Percentiles rank a stretch among this genome's conserved stretches.
These are phyloP conservation scores for Alternaria burnsii DNA, from an alignment of 2,329 filamentous ascomycete genomes.

Conservation along the genomic window DNA sequence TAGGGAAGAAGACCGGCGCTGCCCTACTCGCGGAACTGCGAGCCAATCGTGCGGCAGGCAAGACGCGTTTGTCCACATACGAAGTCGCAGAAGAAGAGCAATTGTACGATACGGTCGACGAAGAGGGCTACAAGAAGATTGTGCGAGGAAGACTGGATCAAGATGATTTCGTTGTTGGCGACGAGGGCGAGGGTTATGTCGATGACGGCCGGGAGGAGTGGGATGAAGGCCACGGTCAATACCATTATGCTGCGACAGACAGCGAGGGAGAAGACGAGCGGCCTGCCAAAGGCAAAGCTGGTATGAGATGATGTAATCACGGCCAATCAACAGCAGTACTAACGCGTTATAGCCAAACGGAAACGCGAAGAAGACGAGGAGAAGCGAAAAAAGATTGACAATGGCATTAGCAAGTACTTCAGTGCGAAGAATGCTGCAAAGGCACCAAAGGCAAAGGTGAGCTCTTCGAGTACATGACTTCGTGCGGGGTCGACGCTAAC, in stretches of 20 bases:
- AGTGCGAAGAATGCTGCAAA: constrained; percentile 72
- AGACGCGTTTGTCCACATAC: constrained; percentile 89
- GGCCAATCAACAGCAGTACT: constrained; percentile 19
- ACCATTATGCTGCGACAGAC: constrained; percentile 67
- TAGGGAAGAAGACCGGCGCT: constrained; percentile 34
- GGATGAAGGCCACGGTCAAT: constrained; percentile 75
- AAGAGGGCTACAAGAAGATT: constrained; percentile 96
- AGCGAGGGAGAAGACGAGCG: constrained; percentile 79
- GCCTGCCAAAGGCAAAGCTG: constrained; percentile 66
- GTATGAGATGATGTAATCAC: constrained; percentile 44
- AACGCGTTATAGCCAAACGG: constrained; percentile 71
- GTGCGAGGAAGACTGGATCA: constrained; percentile 87
- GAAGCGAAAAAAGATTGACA: constrained; percentile 85
- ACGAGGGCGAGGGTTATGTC: constrained; percentile 96
- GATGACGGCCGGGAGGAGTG: constrained; percentile 86
- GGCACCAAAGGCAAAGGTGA: constrained; percentile 82
- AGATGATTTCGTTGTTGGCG: constrained; percentile 98
- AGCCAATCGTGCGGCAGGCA: constrained; percentile 85
- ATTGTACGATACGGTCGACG: constrained; percentile 95
- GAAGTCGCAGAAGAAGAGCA: constrained; percentile 83
- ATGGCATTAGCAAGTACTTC: constrained; percentile 95
- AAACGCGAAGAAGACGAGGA: constrained; percentile 88
- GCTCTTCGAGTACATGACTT: constrained; percentile 12
- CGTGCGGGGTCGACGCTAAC: constrained; percentile 27
- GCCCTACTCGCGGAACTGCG: constrained; percentile 73